A percentile compares a stretch with the other conserved stretches of the same genome.
Evolutionary conservation across 768 basidiomycete species (phyloP).

Genomic region (Suillus plorans): DNA sequence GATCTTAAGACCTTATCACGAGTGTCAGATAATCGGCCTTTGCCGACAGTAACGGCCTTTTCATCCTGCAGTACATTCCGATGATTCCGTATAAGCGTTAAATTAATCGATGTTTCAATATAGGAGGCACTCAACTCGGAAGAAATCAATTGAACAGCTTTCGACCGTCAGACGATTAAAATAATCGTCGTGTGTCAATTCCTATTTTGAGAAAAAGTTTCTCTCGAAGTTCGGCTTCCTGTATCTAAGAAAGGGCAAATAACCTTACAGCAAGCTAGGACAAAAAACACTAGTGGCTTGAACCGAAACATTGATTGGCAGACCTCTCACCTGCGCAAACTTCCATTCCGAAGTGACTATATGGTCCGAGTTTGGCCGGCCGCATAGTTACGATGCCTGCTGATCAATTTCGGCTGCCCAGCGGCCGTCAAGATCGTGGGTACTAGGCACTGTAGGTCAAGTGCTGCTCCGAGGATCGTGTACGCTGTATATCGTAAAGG

Average conservation of each 20-base stretch:
- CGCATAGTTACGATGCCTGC: not conserved
- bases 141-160: not conserved
- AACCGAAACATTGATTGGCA: not conserved
- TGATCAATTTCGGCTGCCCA: not conserved
- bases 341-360: not conserved
- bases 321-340: not conserved
- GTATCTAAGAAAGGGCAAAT: not conserved
- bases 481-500: not conserved
- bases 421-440: not conserved
- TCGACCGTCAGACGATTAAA: not conserved
- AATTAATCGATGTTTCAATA: not conserved
- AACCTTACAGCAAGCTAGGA: not conserved
- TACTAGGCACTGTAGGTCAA: not conserved
- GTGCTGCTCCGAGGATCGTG: not conserved
- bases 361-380: not conserved
- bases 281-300: not conserved
- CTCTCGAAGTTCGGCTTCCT: not conserved
- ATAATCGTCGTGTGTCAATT: not conserved
- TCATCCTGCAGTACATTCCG: not conserved
- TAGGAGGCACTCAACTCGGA: not conserved
- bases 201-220: not conserved
- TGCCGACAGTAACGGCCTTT: no score
- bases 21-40: no score
- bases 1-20: not conserved
- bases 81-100: not conserved